Evolutionary conservation across 371 early-diverging fungal genomes (phyloP), one percentile per base, ranked within the genome.

Genomic region (Mucor sp.): DNA sequence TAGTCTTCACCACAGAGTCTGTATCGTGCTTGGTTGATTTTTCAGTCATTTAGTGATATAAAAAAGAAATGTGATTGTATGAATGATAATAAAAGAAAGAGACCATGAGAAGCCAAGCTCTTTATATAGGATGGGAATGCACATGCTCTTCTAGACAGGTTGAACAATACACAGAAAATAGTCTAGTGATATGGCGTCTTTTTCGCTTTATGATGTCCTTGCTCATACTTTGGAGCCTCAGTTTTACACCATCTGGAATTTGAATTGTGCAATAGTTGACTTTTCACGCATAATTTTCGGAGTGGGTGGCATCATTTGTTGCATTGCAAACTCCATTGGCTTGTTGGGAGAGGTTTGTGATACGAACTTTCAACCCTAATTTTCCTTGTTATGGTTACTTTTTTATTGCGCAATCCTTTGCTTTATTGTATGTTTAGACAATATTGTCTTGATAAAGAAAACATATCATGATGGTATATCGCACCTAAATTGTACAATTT

Each of bases 241-340:
- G 6, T 6, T 27, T 25, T 27, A 53, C 27, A 53, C 27, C 23
- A 53, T 12, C 14, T 7, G 14, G 53, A 53, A 53, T 67, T 60
- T 66, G 59, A 6, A 62, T 62, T 61, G 64, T 65, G 57, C 53
- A 53, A 53, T 53, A 44, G 0, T 44, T 19, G 6, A 44, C 19
- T 53, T 53, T 27, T 21, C 11, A 23, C 12, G 12, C 53, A 53
- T 53, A 53, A 53, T 53, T 23, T 27, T 25, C 27, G 27, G 53
- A 25, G 14, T 53, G 27, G 25, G 53, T 53, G 53, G 53, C 27
- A 53, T 27, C 53, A 53, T 53, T 17, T 33, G 33, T 8, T 44
- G 7, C 44, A 33, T 44, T 44, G 37, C 19, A 44, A 19, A 44
- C 44, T 44, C 43, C 2, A 44, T 44, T 44, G 44, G 44, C 19